A percentile compares a stretch with the other conserved stretches of the same genome.
Evolutionary conservation across 441 rosid species (phyloP).

Genomic region (Iberis amara): DNA sequence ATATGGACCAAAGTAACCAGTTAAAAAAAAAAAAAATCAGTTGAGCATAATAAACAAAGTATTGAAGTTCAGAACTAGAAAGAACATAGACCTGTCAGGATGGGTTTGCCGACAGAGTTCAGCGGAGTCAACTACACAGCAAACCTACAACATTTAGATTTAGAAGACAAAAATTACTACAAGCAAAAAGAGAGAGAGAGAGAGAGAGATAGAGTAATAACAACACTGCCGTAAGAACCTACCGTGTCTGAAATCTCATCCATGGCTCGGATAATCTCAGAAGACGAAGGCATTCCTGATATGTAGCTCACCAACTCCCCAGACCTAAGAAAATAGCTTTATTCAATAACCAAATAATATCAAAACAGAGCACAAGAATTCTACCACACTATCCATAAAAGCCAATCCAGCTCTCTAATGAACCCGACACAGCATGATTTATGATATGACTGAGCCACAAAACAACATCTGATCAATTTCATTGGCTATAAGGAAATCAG

Average conservation of each 20-base stretch:
- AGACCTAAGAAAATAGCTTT: slow-evolving; percentile 44
- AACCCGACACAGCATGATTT: no score
- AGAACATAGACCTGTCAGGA: slow-evolving; percentile 61
- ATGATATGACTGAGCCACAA: no score
- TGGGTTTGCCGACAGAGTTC: slow-evolving; percentile 94
- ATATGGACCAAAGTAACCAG: background rate
- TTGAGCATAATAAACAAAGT: slow-evolving; percentile 5
- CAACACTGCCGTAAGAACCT: slow-evolving; percentile 19
- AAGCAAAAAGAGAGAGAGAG: slow-evolving; percentile 6
- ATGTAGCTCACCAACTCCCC: slow-evolving; percentile 62
- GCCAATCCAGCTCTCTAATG: no score
- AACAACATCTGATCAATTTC: no score
- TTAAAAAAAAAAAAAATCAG: background rate
- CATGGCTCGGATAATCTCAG: slow-evolving; percentile 70
- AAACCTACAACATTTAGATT: slow-evolving; percentile 45
- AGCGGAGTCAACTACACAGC: slow-evolving; percentile 90
- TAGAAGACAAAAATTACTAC: slow-evolving; percentile 21
- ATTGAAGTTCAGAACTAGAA: background rate
- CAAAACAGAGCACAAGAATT: slow-evolving; percentile 13
- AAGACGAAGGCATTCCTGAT: slow-evolving; percentile 62
- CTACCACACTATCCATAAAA: background rate
- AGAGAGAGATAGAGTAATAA: background rate
- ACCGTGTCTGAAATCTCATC: slow-evolving; percentile 91
- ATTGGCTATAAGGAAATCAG: background rate
- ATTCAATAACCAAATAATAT: slow-evolving; percentile 2